Conservation (phyloP, 2,329 filamentous ascomycete genomes). For the Ophiostoma sp. region DNA sequence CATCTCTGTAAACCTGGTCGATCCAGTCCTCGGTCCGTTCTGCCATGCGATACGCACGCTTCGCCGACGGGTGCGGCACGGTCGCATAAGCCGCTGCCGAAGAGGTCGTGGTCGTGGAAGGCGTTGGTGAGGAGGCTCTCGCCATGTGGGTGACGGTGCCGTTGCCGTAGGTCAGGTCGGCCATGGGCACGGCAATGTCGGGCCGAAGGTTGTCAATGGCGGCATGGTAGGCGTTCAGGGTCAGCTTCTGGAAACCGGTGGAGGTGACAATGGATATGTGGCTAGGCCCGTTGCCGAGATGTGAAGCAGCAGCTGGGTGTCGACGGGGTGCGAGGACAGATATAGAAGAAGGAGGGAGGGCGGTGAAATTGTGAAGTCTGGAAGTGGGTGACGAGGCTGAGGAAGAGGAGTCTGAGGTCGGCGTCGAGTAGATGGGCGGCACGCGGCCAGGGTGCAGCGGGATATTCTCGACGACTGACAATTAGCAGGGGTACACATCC, state of each 20-base stretch:
- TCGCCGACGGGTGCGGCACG: conserved; percentile 51
- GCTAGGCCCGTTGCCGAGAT: conserved; percentile 68
- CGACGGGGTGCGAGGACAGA: conserved; percentile 77
- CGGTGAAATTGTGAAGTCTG: conserved; percentile 74
- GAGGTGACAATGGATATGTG: conserved; percentile 80
- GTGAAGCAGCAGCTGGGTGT: conserved; percentile 71
- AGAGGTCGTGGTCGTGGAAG: neutral
- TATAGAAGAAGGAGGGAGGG: conserved; percentile 63
- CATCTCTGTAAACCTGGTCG: conserved; percentile 60
- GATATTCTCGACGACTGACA: conserved; percentile 27
- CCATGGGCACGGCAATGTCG: conserved; percentile 77
- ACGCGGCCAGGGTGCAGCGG: conserved; percentile 18
- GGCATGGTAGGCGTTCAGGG: conserved; percentile 66
- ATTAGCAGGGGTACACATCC: neutral
- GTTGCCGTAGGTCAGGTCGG: conserved; percentile 60
- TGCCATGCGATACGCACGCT: conserved; percentile 78
- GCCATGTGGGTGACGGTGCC: conserved; percentile 33
- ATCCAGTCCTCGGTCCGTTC: conserved; percentile 85
- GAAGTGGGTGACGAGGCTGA: neutral
- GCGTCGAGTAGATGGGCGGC: conserved; percentile 26
- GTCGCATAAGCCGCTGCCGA: conserved; percentile 2
- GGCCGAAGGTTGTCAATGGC: conserved; percentile 67
- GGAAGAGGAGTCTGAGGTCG: neutral
- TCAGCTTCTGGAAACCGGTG: conserved; percentile 75
- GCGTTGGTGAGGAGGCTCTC: neutral